Percentiles rank a stretch among this genome's conserved stretches.
Conservation (phyloP, 768 basidiomycete species). For the Macrocybe gigantea region DNA sequence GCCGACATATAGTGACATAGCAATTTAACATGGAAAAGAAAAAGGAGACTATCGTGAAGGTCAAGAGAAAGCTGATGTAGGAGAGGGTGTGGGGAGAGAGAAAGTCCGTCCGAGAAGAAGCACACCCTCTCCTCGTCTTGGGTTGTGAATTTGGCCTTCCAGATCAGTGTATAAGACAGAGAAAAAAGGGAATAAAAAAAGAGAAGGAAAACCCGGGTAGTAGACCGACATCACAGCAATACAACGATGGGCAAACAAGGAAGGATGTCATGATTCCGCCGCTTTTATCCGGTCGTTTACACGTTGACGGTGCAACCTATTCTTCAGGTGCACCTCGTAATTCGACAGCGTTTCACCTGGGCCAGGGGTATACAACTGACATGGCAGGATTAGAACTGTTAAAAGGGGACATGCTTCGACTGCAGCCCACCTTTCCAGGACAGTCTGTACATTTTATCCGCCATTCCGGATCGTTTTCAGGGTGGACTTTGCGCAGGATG, state of each 20-base stretch:
- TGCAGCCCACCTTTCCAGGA: conserved; percentile 75
- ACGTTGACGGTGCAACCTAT: conserved; percentile 70
- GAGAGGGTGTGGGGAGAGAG: too few relatives aligned
- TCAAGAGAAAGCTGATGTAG: too few relatives aligned
- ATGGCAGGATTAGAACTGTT: background rate
- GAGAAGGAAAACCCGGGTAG: background rate
- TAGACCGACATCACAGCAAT: conserved; percentile 1
- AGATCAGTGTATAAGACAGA: background rate
- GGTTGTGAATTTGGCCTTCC: too few relatives aligned
- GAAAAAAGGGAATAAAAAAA: background rate
- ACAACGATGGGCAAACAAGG: conserved; percentile 1
- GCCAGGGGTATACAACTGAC: conserved; percentile 84
- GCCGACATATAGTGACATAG: background rate
- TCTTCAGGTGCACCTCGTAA: conserved; percentile 90
- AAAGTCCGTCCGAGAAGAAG: too few relatives aligned
- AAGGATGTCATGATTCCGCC: conserved; percentile 4
- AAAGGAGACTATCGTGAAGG: too few relatives aligned
- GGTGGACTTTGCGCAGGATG: conserved; percentile 53
- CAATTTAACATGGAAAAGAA: too few relatives aligned
- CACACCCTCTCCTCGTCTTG: too few relatives aligned
- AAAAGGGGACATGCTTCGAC: background rate
- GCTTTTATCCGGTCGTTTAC: conserved; percentile 53
- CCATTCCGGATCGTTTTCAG: conserved; percentile 71
- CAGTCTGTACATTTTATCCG: conserved; percentile 88
- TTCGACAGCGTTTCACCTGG: conserved; percentile 82